phyloP scores from a whole-genome alignment of 1,284 basidiomycete genomes.

The Apiotrichum siamense region DNA sequence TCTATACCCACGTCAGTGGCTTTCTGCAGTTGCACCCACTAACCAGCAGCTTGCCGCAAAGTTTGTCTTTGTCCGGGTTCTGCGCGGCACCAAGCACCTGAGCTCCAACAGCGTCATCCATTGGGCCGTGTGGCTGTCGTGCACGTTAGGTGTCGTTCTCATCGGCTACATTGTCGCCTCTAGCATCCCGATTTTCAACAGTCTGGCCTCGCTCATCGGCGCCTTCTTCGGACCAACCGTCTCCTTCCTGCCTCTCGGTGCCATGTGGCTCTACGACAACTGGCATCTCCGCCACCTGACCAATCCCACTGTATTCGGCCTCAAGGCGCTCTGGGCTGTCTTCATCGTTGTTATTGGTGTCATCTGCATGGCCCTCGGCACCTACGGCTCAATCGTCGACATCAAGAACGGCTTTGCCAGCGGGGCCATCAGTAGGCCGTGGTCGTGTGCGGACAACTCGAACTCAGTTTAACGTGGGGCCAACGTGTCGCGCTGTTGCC shows the following conservation, averaged over 20 bases:
- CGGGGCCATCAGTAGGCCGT: slow-evolving; percentile 7
- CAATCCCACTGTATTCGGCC: neutral
- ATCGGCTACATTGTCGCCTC: slow-evolving; percentile 10
- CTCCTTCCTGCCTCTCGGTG: slow-evolving; percentile 7
- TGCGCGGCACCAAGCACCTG: slow-evolving; percentile 55
- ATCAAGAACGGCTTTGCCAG: slow-evolving; percentile 5
- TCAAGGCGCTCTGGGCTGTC: slow-evolving; percentile 15
- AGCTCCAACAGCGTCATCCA: slow-evolving; percentile 55
- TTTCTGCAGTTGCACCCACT: slow-evolving; percentile 26
- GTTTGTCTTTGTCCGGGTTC: slow-evolving; percentile 57
- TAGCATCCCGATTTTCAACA: slow-evolving; percentile 12
- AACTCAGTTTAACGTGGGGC: slow-evolving; percentile 18
- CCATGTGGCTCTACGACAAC: slow-evolving; percentile 29
- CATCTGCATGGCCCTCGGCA: slow-evolving; percentile 26
- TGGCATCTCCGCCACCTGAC: slow-evolving; percentile 3
- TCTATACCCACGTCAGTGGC: slow-evolving; percentile 24
- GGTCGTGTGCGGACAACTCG: slow-evolving; percentile 19
- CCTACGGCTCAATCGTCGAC: slow-evolving; percentile 20
- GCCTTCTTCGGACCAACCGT: slow-evolving; percentile 10
- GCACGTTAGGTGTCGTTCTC: slow-evolving; percentile 38
- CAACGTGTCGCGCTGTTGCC: too few relatives aligned
- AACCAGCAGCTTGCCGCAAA: slow-evolving; percentile 39
- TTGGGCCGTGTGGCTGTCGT: slow-evolving; percentile 54
- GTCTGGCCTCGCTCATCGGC: slow-evolving; percentile 20
- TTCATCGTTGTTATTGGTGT: slow-evolving; percentile 21